Base-by-base conservation (phyloP, 179 eudicot species). In the Vitellaria paradoxa region DNA sequence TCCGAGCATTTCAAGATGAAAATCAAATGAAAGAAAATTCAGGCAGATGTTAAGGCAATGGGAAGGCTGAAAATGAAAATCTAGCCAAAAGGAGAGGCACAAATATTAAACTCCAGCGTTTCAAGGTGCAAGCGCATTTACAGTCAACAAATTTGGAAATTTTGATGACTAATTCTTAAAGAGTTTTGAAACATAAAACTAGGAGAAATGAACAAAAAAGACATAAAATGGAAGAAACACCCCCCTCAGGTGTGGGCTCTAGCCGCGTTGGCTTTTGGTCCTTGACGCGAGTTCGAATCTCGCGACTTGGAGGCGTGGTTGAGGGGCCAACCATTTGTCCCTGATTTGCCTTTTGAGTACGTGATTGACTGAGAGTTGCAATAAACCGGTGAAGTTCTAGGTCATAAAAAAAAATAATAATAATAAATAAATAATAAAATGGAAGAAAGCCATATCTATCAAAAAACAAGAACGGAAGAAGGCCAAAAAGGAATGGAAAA, bases 91-190 rank as follows among this genome's bases (percentile, higher is more conserved):
- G 45, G 15, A 56, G 49, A 23, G 15, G 21, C 74, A 26, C 62
- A 70, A 70, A 26, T 30, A 55, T 21, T 18, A 53, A 63, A 18
- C 62, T 52, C n/a, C 0, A 53, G 15, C 63, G 55, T 70, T 6
- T 52, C 46, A 18, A 47, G 17, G 10, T 68, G 5, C 8, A 46
- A 23, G 47, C 11, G 30, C 6, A 30, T 50, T 56, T 42, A 37
- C 8, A 18, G 20, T 8, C 75, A 72, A 56, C 8, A 52, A 45
- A 72, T 72, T 30, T 72, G 49, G 26, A 26, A 72, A 70, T 45
- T 0, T 5, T 18, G 15, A 56, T 52, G 26, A 47, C 30, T 30
- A 73, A 37, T 15, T n/a, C 59, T 21, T 23, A 30, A 30, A 61
- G 17, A 47, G 8, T 47, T 17, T 47, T 17, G 23, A 63, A 63